Base-by-base conservation (phyloP, 345 rosid genomes). In the Populus davidiana region DNA sequence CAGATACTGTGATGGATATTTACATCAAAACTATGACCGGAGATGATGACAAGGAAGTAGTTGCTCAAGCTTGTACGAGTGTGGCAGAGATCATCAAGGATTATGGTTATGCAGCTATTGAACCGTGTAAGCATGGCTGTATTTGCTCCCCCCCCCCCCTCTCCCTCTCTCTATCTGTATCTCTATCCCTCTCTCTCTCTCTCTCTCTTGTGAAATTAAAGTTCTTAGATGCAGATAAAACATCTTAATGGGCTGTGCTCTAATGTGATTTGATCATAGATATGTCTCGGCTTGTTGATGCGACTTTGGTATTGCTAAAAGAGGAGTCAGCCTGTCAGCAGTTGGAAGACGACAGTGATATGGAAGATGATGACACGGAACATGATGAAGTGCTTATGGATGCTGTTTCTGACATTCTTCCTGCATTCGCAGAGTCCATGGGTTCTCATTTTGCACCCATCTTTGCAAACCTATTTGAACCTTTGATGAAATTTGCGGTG, bases 381-480 rank as follows among this genome's bases (percentile, higher is more conserved):
- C 99, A 94, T 80, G 99, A 96, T 74, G 99, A 96, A 84, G 86
- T 93, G 81, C 95, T 96, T 70, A 96, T 96, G 98, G 98, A 96
- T 89, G 98, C 98, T 43, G 97, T 94, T 77, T 94, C 99, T 61
- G 99, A 96, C 78, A 91, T 96, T 76, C 95, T 96, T 83, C 99
- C 99, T 39, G 98, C 98, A 71, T 94, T 96, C 85, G 98, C 99
- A 41, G 91, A 91, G 91, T 84, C 91, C 81, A 88, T 96, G 98
- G 99, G 99, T 82, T 79, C 86, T 81, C 93, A 92, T 81, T 94
- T 94, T 87, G 96, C 97, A 21, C 92, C 97, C 16, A 87, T 93
- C 79, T 91, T 94, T 86, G 92, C 89, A 7, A 89, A 83, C 79
- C 81, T 96, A 67, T 94, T 96, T 85, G 99, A 91, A 74, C 96